A percentile compares a stretch with the other conserved stretches of the same genome.
Conservation (phyloP, 1,284 basidiomycete genomes). For the Ganoderma leucocontextum region DNA sequence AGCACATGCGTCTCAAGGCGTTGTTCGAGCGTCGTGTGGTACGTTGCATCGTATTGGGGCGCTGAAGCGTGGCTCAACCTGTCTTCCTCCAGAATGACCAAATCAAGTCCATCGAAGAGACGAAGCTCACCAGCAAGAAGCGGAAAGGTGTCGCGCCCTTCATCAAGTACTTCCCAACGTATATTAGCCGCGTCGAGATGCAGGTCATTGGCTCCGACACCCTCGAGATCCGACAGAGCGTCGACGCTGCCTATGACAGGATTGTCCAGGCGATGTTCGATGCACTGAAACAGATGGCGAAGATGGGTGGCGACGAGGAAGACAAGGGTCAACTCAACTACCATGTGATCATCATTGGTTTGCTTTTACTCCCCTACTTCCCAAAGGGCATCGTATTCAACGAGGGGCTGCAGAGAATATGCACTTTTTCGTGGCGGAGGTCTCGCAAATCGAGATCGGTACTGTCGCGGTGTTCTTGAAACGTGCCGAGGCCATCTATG, state of each 20-base stretch:
- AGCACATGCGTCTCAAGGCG: slow-evolving; percentile 78
- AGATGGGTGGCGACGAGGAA: slow-evolving; percentile 91
- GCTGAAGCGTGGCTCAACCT: not conserved
- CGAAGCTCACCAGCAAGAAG: slow-evolving; percentile 91
- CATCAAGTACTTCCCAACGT: slow-evolving; percentile 91
- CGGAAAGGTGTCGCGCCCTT: slow-evolving; percentile 94
- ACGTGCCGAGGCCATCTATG: slow-evolving; percentile 85
- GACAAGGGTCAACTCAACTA: slow-evolving; percentile 98
- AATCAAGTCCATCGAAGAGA: slow-evolving; percentile 89
- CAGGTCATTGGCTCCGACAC: slow-evolving; percentile 85
- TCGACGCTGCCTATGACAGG: slow-evolving; percentile 88
- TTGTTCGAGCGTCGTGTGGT: slow-evolving; percentile 84
- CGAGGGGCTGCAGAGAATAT: slow-evolving; percentile 80
- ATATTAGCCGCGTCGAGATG: slow-evolving; percentile 84
- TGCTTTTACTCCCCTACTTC: slow-evolving; percentile 40
- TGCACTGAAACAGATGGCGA: slow-evolving; percentile 90
- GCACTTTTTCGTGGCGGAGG: slow-evolving; percentile 91
- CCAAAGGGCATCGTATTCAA: not conserved
- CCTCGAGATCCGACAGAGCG: slow-evolving; percentile 80
- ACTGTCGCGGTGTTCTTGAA: slow-evolving; percentile 76
- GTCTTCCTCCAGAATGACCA: slow-evolving; percentile 75
- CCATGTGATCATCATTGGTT: slow-evolving; percentile 94
- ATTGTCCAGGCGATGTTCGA: slow-evolving; percentile 93
- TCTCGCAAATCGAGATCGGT: slow-evolving; percentile 72
- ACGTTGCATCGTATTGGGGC: slow-evolving; percentile 43